These are phyloP conservation scores for Paecilomyces formosus DNA, from an alignment of 2,329 filamentous ascomycete species.

Conservation along the genomic window DNA sequence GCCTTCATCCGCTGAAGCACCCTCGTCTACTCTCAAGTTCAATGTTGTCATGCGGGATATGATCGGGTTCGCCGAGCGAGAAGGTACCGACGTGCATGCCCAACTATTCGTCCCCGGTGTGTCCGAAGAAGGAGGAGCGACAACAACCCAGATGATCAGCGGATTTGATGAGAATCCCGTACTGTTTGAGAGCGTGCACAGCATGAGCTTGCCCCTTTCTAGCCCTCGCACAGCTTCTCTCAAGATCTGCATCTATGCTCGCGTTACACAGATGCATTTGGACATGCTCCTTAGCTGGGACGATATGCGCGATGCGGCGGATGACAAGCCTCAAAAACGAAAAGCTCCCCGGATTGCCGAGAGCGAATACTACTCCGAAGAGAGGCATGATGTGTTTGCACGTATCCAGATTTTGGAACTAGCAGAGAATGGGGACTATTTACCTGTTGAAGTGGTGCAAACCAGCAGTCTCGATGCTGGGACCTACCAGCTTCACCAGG, in stretches of 20 bases:
- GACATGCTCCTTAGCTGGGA: slow-evolving; percentile 98
- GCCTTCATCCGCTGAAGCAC: slow-evolving; percentile 85
- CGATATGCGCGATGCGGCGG: slow-evolving; percentile 77
- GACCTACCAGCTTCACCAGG: slow-evolving; percentile 91
- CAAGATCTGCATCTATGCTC: slow-evolving; percentile 84
- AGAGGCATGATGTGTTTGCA: slow-evolving; percentile 87
- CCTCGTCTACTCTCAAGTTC: slow-evolving; percentile 89
- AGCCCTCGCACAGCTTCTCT: slow-evolving; percentile 67
- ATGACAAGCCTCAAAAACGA: slow-evolving; percentile 49
- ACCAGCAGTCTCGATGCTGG: slow-evolving; percentile 76
- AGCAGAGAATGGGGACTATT: slow-evolving; percentile 81
- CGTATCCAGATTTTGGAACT: slow-evolving; percentile 85
- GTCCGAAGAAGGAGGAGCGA: slow-evolving; percentile 82
- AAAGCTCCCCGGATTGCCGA: slow-evolving; percentile 69
- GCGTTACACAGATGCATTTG: slow-evolving; percentile 85
- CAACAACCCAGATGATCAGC: slow-evolving; percentile 88
- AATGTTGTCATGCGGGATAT: slow-evolving; percentile 98
- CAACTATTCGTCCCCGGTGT: slow-evolving; percentile 93
- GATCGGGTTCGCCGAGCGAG: slow-evolving; percentile 86
- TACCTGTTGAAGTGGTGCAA: slow-evolving; percentile 88
- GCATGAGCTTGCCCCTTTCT: slow-evolving; percentile 84
- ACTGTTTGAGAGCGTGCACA: slow-evolving; percentile 95
- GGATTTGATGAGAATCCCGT: slow-evolving; percentile 91
- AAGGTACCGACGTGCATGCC: slow-evolving; percentile 91
- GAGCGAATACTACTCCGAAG: slow-evolving; percentile 85